Percentiles rank a stretch among this genome's conserved stretches.
These are phyloP conservation scores for Penicillium digitatum DNA, from an alignment of 2,329 filamentous ascomycete species.

Conservation along the genomic window DNA sequence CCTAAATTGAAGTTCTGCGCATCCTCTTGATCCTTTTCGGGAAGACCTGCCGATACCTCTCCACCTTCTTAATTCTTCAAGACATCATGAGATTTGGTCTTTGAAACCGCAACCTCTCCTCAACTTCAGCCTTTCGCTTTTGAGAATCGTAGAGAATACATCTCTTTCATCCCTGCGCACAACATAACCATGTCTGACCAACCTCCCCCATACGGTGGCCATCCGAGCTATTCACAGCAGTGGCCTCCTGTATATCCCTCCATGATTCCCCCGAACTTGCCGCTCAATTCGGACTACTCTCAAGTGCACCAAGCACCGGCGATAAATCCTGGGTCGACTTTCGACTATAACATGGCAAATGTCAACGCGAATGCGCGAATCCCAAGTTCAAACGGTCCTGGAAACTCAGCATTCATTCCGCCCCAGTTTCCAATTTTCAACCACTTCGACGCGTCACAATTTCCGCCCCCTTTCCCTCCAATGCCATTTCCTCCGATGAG, in stretches of 20 bases:
- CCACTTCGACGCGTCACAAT: constrained; percentile 34
- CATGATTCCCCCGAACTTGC: constrained; percentile 26
- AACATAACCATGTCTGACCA: constrained; percentile 46
- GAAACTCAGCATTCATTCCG: constrained; percentile 25
- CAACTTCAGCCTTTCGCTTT: not conserved
- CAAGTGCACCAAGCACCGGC: constrained; percentile 23
- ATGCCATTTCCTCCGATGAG: constrained; percentile 25
- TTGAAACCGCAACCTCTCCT: constrained; percentile 7
- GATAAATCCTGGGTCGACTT: constrained; percentile 8
- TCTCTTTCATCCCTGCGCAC: not conserved
- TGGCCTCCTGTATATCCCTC: constrained; percentile 35
- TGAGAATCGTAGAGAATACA: not conserved
- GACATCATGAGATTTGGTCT: constrained; percentile 22
- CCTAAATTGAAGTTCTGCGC: not conserved
- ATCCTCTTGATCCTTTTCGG: not conserved
- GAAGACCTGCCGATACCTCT: not conserved
- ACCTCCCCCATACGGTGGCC: constrained; percentile 43
- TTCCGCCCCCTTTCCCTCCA: constrained; percentile 33
- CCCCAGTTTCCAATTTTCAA: constrained; percentile 31
- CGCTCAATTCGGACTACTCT: constrained; percentile 25
- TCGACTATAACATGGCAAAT: constrained; percentile 23
- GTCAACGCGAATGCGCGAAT: constrained; percentile 30
- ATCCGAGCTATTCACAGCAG: constrained; percentile 35
- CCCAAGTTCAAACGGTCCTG: constrained; percentile 28
- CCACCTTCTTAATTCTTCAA: not conserved